Conservation (phyloP, 495 filamentous ascomycete genomes). For the Symbiotaphrina buchneri region DNA sequence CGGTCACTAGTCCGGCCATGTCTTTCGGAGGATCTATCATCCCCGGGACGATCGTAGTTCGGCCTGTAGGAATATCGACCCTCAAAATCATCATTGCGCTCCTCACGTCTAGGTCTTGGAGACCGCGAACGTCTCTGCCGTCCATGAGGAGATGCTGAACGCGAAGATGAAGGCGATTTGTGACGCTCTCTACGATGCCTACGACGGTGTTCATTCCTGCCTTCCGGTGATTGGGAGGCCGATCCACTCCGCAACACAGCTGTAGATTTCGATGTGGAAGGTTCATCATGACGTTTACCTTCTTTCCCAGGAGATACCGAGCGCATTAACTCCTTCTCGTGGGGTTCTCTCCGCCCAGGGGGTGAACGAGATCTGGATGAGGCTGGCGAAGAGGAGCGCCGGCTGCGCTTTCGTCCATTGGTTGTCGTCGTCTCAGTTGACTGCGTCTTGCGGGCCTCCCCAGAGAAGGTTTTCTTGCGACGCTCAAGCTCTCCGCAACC, state of each 20-base stretch:
- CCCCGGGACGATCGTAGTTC: no score
- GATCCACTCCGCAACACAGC: no score
- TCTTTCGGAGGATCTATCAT: no score
- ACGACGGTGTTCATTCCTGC: no score
- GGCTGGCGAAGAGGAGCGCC: neutral
- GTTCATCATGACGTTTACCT: no score
- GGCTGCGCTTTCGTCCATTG: neutral
- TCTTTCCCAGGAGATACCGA: no score
- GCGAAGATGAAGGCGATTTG: neutral
- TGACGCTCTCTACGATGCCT: neutral
- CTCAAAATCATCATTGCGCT: no score
- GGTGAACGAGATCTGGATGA: neutral
- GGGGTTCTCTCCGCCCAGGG: neutral
- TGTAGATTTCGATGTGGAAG: no score
- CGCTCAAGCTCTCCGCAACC: constrained; percentile 18
- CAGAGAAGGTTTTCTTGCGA: constrained; percentile 2
- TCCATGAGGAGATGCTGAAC: neutral
- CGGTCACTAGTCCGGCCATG: neutral
- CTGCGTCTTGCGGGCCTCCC: constrained; percentile 7
- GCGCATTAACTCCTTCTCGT: neutral
- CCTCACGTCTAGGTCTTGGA: no score
- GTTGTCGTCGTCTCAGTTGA: neutral
- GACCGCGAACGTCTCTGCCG: no score
- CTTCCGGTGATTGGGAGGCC: no score
- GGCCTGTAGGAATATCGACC: no score